Evolutionary conservation across 495 filamentous ascomycete species (phyloP), one percentile per base, ranked within the genome.

Genomic region (Penicillium turbatum): DNA sequence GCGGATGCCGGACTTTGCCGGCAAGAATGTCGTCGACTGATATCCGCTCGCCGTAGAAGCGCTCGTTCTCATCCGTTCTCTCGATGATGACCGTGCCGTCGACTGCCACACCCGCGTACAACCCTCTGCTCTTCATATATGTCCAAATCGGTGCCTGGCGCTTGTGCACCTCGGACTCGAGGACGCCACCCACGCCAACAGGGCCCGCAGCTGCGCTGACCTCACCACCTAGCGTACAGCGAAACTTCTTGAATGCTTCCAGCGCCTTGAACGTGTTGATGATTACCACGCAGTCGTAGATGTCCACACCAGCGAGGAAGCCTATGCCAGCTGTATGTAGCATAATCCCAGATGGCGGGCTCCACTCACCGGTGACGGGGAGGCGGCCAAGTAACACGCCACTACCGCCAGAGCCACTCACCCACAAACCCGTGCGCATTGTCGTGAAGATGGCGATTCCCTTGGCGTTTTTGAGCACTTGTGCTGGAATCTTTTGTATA

Each of bases 391-490:
- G 77, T 41, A 96, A 76, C 19, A 96, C 77, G 40, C 91, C 91
- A 59, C 88, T 90, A 10, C 73, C 73, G 27, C 90, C 90, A 6
- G 90, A 90, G 29, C 91, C 91, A 48, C 89, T 90, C 34, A 92
- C 75, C 90, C 90, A 96, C 15, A 96, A 78, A 31, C 91, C 91
- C 15, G 90, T 90, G 45, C 91, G 85, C 88, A 96, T 92, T 17
- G 88, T 92, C 0, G 91, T 95, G 73, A 96, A 96, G 56, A 96
- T 86, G 24, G 89, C 90, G 32, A 96, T 71, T 11, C 89, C 91
- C 62, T 92, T 89, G 10, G 91, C 90, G 69, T 87, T 85, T 61
- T 86, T 80, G 50, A 96, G 86, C 40, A 95, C 89, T 63, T 87
- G 72, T 29, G 82, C 70, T 0, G 91, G 91, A 24, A 96, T 95